Evolutionary conservation across 2,329 filamentous ascomycete species (phyloP), one percentile per base, ranked within the genome.

Genomic region (Claviceps capensis): DNA sequence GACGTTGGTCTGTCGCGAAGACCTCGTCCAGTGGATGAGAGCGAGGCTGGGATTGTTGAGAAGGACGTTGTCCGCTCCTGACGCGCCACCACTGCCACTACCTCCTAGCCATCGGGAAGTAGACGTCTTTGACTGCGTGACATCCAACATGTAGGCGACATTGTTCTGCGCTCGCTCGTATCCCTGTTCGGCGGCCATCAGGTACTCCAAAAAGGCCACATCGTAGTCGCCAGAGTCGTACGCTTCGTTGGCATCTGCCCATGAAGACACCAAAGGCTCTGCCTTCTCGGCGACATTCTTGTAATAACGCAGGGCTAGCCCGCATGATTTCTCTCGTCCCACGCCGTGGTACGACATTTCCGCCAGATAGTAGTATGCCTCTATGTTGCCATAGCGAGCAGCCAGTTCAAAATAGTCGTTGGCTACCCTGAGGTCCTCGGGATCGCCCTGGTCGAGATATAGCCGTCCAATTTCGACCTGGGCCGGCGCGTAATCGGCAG

Each of bases 21-120:
- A 96, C 38, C 93, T 82, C 0, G 91, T 96, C 88, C 90, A 98
- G 69, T 95, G 93, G 38, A 95, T 83, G 48, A 98, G 75, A 1
- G 89, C 89, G 3, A 95, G 68, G 5, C 67, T 64, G 1, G 78
- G 69, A 58, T 82, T 76, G 50, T 75, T 66, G 7, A 81, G 66
- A 8, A 79, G 65, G 55, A 57, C 62, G 60, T 56, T 59, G 30
- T 56, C 56, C 19, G 62, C 17, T 51, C 55, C 6, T 64, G 55
- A 67, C 63, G 6, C 13, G 7, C 44, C 43, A 11, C 30, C 30
- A 11, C 9, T 34, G 30, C 30, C 30, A 11, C 30, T 11, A 5
- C 47, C 76, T 23, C 81, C 66, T 4, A 83, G 61, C 55, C 80
- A 73, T 13, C 72, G 67, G 1, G 59, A 54, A 3, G 67, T 11